Conservation (phyloP, 345 rosid genomes). For the Gossypium stocksii region DNA sequence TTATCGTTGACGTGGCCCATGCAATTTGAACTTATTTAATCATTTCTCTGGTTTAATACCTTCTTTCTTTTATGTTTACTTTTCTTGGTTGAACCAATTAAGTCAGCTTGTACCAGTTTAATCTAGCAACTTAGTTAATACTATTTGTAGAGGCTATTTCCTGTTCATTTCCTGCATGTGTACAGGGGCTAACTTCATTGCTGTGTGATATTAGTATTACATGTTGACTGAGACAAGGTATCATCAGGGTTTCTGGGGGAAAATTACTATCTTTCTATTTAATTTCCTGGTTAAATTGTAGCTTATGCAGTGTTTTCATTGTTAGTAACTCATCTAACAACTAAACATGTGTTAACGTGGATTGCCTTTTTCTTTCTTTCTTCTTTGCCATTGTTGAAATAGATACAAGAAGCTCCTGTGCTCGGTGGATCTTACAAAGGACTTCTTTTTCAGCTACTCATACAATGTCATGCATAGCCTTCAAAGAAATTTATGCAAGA, state of each 20-base stretch:
- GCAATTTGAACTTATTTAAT: slow-evolving; percentile 20
- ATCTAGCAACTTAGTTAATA: slow-evolving; percentile 31
- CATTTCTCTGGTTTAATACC: slow-evolving; percentile 20
- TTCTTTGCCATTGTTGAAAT: slow-evolving; percentile 32
- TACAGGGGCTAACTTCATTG: slow-evolving; percentile 63
- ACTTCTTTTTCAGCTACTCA: slow-evolving; percentile 98
- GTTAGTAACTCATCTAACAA: slow-evolving; percentile 17
- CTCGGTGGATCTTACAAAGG: slow-evolving; percentile 88
- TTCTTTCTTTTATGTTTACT: neutral
- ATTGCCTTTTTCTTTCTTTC: slow-evolving; percentile 24
- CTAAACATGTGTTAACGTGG: slow-evolving; percentile 29
- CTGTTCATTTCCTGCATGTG: slow-evolving; percentile 49
- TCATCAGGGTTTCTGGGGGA: slow-evolving; percentile 50
- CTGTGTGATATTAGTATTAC: slow-evolving; percentile 51
- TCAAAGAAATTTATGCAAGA: slow-evolving; percentile 61
- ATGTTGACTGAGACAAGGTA: slow-evolving; percentile 65
- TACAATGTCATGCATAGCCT: slow-evolving; percentile 79
- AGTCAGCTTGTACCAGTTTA: slow-evolving; percentile 22
- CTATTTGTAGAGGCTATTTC: slow-evolving; percentile 45
- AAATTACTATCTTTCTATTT: slow-evolving; percentile 26
- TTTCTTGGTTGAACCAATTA: slow-evolving; percentile 17
- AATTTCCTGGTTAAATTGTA: slow-evolving; percentile 21
- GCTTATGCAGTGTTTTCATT: slow-evolving; percentile 18
- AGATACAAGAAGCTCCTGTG: slow-evolving; percentile 98
- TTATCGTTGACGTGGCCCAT: slow-evolving; percentile 15